Percentiles rank a stretch among this genome's conserved stretches.
These are phyloP conservation scores for Boletus rubescentipes DNA, from an alignment of 768 basidiomycete genomes.

Conservation along the genomic window DNA sequence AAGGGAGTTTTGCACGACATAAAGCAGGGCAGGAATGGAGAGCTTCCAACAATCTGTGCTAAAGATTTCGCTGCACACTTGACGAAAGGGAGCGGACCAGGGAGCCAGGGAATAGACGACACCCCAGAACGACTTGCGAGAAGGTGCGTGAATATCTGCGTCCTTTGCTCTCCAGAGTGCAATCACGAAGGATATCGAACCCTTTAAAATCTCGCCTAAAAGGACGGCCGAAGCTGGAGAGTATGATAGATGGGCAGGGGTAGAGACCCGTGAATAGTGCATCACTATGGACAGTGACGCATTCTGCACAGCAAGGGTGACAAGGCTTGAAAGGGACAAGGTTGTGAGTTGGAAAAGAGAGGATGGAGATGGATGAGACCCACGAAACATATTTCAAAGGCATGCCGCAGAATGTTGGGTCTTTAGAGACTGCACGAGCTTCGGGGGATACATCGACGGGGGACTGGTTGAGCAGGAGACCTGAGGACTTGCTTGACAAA, in stretches of 20 bases:
- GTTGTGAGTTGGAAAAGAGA: conserved; percentile 5
- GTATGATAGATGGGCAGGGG: conserved; percentile 74
- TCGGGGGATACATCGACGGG: conserved; percentile 35
- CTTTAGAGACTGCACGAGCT: conserved; percentile 19
- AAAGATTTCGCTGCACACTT: conserved; percentile 73
- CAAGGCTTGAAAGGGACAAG: conserved; percentile 45
- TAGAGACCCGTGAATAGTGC: conserved; percentile 96
- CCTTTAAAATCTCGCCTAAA: conserved; percentile 92
- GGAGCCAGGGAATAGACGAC: conserved; percentile 41
- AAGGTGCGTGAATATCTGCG: conserved; percentile 40
- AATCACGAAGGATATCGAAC: conserved; percentile 85
- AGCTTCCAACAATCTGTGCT: conserved; percentile 96
- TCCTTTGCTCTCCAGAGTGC: conserved; percentile 60
- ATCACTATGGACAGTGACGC: conserved; percentile 94
- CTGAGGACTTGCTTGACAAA: conserved; percentile 40
- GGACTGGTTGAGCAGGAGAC: conserved; percentile 35
- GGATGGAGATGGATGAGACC: conserved; percentile 30
- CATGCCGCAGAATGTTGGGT: conserved; percentile 64
- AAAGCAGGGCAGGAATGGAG: conserved; percentile 93
- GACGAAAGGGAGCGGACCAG: conserved; percentile 49
- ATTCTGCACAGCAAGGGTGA: conserved; percentile 92
- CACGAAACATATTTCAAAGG: conserved; percentile 82
- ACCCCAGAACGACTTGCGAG: conserved; percentile 40
- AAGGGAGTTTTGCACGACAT: conserved; percentile 93
- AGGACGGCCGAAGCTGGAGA: conserved; percentile 94